These are phyloP conservation scores for Hemileia vastatrix DNA, from an alignment of 1,284 basidiomycete species.

Conservation along the genomic window DNA sequence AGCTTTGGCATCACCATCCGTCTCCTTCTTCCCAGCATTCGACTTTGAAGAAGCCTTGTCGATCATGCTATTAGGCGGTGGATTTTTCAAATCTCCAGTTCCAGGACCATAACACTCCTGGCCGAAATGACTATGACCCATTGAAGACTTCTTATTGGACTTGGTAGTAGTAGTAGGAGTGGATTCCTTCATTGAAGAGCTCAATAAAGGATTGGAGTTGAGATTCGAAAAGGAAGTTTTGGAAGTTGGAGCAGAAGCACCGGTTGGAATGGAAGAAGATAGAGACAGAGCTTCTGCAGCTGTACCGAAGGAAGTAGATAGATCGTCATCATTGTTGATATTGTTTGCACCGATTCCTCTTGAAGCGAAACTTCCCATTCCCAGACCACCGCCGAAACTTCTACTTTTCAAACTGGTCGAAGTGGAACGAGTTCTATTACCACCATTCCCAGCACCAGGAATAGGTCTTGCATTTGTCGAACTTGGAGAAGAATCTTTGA, in stretches of 20 bases:
- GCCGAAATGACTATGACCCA: conserved; percentile 35
- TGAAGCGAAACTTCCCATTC: not conserved
- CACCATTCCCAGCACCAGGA: not conserved
- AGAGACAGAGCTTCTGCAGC: conserved; percentile 37
- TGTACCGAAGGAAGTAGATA: conserved; percentile 39
- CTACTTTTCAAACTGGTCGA: not conserved
- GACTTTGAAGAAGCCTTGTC: no score
- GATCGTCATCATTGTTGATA: not conserved
- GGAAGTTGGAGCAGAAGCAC: conserved; percentile 27
- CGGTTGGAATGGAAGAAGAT: conserved; percentile 29
- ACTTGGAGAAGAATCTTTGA: no score
- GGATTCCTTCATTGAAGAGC: conserved; percentile 11
- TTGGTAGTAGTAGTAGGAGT: conserved; percentile 20
- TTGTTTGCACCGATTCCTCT: not conserved
- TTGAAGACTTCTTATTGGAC: conserved; percentile 25
- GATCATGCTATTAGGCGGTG: no score
- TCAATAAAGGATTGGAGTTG: conserved; percentile 5
- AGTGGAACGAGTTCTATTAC: not conserved
- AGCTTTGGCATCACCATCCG: no score
- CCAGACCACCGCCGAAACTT: not conserved
- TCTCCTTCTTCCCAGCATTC: no score
- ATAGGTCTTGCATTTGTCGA: not conserved
- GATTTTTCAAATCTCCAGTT: no score
- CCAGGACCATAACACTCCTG: conserved; percentile 36
- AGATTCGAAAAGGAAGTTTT: conserved; percentile 25